Conservation (phyloP, 306 rosid species). For the Cotoneaster glaucophyllus region DNA sequence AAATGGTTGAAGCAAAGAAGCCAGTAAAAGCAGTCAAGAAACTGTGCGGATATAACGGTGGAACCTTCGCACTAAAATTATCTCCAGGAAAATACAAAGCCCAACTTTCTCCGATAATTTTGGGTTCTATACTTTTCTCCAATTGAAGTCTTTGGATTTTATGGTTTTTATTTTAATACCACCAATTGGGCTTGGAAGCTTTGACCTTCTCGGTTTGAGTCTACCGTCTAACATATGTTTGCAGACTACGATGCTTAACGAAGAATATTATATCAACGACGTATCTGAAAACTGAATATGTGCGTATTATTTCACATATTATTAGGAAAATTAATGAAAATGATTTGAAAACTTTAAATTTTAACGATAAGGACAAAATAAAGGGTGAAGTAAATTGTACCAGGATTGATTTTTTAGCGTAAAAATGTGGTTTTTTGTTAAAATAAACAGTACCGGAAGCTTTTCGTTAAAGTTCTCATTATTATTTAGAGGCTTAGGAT, state of each 20-base stretch:
- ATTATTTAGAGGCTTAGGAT: neutral
- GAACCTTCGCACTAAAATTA: too few species aligned
- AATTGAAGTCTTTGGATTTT: neutral
- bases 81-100: neutral
- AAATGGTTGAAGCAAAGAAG: neutral
- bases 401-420: too few species aligned
- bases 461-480: too few species aligned
- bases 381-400: too few species aligned
- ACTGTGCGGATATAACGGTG: neutral
- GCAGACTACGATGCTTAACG: neutral
- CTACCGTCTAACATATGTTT: neutral
- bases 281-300: neutral
- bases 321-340: too few species aligned
- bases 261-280: neutral
- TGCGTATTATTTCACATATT: neutral
- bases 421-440: too few species aligned
- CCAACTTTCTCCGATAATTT: neutral
- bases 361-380: too few species aligned
- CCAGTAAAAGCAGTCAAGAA: neutral
- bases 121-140: neutral
- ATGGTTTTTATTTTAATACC: neutral
- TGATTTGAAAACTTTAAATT: too few species aligned
- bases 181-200: neutral
- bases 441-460: too few species aligned
- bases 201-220: neutral